A percentile compares a stretch with the other conserved stretches of the same genome.
phyloP scores from a whole-genome alignment of 805 yeast genomes.

The Debaryomyces castellii region DNA sequence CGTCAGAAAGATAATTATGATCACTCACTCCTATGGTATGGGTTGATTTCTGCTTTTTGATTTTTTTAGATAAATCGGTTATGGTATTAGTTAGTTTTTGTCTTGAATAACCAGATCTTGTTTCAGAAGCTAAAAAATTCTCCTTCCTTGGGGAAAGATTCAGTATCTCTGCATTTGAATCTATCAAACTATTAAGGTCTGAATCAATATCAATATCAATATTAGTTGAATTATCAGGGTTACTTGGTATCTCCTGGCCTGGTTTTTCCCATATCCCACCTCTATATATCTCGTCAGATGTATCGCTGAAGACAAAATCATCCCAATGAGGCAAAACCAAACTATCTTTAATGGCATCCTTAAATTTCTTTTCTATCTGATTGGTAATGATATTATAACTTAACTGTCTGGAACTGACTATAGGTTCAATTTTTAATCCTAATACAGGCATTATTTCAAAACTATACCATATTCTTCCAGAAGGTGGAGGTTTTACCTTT shows the following conservation, averaged over 20 bases:
- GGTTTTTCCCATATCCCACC: conserved; percentile 89
- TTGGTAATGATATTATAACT: conserved; percentile 78
- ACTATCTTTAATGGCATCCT: conserved; percentile 76
- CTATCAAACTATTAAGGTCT: not conserved
- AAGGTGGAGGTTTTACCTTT: conserved; percentile 83
- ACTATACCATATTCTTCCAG: conserved; percentile 87
- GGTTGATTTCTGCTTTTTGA: conserved; percentile 23
- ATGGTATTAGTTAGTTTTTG: conserved; percentile 20
- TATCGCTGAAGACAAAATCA: conserved; percentile 70
- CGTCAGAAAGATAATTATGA: conserved; percentile 26
- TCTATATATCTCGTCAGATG: conserved; percentile 69
- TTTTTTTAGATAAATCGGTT: conserved; percentile 23
- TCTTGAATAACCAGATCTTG: conserved; percentile 7
- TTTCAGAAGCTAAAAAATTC: not conserved
- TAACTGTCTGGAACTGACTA: conserved; percentile 82
- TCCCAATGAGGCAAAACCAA: conserved; percentile 88
- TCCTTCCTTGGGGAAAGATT: not conserved
- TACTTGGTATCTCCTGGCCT: not conserved
- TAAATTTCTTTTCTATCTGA: conserved; percentile 72
- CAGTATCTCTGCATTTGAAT: not conserved
- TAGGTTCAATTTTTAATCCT: conserved; percentile 79
- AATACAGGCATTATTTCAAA: conserved; percentile 78
- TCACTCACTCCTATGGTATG: conserved; percentile 22
- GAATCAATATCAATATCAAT: not conserved
- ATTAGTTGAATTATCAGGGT: not conserved